Percentiles rank a stretch among this genome's conserved stretches.
Conservation (phyloP, 2,329 filamentous ascomycete species). For the Colletotrichum kahawae region DNA sequence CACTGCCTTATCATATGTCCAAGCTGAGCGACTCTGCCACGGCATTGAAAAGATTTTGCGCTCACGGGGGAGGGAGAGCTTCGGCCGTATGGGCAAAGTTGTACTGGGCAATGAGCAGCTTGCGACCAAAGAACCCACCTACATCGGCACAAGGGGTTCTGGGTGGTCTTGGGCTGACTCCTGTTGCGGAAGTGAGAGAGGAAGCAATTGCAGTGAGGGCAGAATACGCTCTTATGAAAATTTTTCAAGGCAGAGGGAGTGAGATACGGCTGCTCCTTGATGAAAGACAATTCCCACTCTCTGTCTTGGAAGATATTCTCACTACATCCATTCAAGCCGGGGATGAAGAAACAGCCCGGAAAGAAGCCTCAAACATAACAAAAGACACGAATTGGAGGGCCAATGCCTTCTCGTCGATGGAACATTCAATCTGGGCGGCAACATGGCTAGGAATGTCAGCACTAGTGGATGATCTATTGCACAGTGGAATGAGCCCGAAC, state of each 20-base stretch:
- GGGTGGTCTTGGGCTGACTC: neutral
- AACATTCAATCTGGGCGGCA: neutral
- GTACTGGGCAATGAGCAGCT: neutral
- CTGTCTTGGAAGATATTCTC: neutral
- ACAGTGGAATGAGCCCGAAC: neutral
- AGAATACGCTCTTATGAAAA: neutral
- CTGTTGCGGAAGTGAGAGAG: neutral
- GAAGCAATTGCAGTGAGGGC: neutral
- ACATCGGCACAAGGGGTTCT: neutral
- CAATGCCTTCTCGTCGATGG: neutral
- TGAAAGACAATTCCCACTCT: neutral
- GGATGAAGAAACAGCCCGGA: neutral
- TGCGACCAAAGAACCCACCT: neutral
- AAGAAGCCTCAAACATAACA: rapidly evolving
- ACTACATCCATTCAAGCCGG: neutral
- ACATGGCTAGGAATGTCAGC: neutral
- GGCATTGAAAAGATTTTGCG: neutral
- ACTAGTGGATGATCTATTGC: neutral
- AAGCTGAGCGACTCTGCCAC: neutral
- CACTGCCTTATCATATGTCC: neutral
- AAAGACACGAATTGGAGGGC: rapidly evolving
- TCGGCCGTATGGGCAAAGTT: neutral
- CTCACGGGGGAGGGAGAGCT: neutral
- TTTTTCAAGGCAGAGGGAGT: neutral
- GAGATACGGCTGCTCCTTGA: neutral